Evolutionary conservation across 1,284 basidiomycete genomes (phyloP).

Genomic region (Austroboletus novae-zelandiae): DNA sequence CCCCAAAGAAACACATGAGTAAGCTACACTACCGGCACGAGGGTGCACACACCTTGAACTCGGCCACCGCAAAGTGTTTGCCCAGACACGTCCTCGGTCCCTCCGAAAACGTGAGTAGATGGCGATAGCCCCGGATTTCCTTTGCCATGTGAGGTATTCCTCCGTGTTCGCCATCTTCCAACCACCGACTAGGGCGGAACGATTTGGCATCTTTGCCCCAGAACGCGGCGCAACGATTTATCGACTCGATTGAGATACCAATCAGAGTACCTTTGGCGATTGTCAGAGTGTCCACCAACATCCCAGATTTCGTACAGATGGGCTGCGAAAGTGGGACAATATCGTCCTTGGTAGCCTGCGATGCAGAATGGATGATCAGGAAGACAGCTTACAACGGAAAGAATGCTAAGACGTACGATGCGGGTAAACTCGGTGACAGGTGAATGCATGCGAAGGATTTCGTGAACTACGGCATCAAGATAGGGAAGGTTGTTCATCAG

Average conservation of each 20-base stretch:
- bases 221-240: slow-evolving; percentile 47
- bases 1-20: too few species aligned
- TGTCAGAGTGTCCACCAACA: slow-evolving; percentile 36
- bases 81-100: slow-evolving; percentile 44
- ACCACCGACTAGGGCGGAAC: slow-evolving; percentile 39
- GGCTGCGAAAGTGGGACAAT: slow-evolving; percentile 39
- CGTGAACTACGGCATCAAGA: slow-evolving; percentile 25
- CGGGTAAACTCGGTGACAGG: slow-evolving; percentile 36
- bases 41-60: slow-evolving; percentile 44
- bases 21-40: background rate
- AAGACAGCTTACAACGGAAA: background rate
- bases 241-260: slow-evolving; percentile 38
- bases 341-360: slow-evolving; percentile 47
- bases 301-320: slow-evolving; percentile 35
- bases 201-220: slow-evolving; percentile 42
- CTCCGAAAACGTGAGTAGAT: slow-evolving; percentile 41
- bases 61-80: slow-evolving; percentile 39
- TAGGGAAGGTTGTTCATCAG: slow-evolving; percentile 16
- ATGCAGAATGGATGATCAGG: background rate
- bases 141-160: slow-evolving; percentile 26
- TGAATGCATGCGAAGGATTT: slow-evolving; percentile 12
- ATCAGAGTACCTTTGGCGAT: slow-evolving; percentile 46
- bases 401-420: slow-evolving; percentile 29
- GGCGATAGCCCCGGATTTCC: slow-evolving; percentile 40
- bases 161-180: slow-evolving; percentile 13